phyloP scores from a whole-genome alignment of 2,329 filamentous ascomycete species.

The Blastomyces percursus region DNA sequence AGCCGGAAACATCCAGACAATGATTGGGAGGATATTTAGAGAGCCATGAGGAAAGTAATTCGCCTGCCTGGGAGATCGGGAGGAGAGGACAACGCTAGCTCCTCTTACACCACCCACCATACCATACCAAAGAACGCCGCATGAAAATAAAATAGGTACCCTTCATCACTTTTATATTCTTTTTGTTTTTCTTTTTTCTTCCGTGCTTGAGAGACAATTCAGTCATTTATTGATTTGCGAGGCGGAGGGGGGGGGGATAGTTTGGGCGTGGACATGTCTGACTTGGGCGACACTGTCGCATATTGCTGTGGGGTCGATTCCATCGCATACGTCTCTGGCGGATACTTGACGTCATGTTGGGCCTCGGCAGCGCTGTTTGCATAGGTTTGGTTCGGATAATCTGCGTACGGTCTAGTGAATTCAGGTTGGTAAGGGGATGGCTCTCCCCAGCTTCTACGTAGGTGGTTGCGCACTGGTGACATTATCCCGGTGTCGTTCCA shows the following conservation, averaged over 20 bases:
- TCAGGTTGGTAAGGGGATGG: conserved; percentile 4
- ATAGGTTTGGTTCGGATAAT: conserved; percentile 3
- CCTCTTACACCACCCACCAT: neutral
- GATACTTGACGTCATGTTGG: conserved; percentile 13
- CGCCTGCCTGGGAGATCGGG: neutral
- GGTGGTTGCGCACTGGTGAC: conserved; percentile 16
- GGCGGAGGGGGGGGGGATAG: neutral
- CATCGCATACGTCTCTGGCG: conserved; percentile 12
- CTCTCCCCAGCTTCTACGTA: conserved; percentile 20
- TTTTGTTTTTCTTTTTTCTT: neutral
- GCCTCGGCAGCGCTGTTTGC: neutral
- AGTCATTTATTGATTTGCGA: conserved; percentile 1
- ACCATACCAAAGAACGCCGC: neutral
- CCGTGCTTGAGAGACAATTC: neutral
- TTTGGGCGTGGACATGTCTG: neutral
- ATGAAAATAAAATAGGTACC: neutral
- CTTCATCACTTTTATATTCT: neutral
- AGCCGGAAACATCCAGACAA: neutral
- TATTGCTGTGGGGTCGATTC: conserved; percentile 3
- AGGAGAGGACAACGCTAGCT: neutral
- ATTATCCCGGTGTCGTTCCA: conserved; percentile 28
- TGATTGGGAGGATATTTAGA: neutral
- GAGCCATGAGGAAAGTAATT: neutral
- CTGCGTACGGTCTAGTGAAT: neutral
- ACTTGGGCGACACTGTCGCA: neutral